Evolutionary conservation across 345 rosid genomes (phyloP).

Genomic region (Eucalyptus pumila): DNA sequence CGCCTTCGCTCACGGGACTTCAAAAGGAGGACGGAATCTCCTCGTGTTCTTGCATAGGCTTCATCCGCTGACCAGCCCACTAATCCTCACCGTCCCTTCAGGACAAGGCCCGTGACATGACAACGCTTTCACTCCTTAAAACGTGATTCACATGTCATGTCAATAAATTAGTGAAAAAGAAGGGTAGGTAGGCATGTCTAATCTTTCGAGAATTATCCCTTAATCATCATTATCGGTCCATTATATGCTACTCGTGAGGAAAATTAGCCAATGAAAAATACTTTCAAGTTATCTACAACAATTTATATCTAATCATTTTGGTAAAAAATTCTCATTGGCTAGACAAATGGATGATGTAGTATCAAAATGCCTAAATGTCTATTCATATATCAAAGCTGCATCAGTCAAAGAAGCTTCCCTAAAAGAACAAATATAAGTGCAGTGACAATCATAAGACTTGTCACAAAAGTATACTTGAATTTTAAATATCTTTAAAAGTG

Average conservation of each 20-base stretch:
- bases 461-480: too few relatives aligned
- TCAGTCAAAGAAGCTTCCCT: not conserved
- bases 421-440: too few relatives aligned
- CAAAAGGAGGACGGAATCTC: not conserved
- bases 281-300: rapidly evolving
- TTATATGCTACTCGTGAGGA: not conserved
- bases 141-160: not conserved
- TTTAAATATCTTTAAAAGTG: rapidly evolving
- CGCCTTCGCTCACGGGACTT: not conserved
- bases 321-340: not conserved
- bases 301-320: not conserved
- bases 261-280: not conserved
- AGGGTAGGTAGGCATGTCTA: not conserved
- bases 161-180: not conserved
- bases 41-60: not conserved
- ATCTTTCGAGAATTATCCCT: too few relatives aligned
- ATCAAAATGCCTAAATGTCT: not conserved
- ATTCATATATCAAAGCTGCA: not conserved
- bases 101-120: not conserved
- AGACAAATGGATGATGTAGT: not conserved
- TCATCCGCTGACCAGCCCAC: rapidly evolving
- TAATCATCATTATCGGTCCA: too few relatives aligned
- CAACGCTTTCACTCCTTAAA: not conserved
- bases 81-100: not conserved
- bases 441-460: too few relatives aligned